A percentile compares a stretch with the other conserved stretches of the same genome.
These are phyloP conservation scores for Taphrina flavorubra DNA, from an alignment of 1,139 yeast genomes.

Conservation along the genomic window DNA sequence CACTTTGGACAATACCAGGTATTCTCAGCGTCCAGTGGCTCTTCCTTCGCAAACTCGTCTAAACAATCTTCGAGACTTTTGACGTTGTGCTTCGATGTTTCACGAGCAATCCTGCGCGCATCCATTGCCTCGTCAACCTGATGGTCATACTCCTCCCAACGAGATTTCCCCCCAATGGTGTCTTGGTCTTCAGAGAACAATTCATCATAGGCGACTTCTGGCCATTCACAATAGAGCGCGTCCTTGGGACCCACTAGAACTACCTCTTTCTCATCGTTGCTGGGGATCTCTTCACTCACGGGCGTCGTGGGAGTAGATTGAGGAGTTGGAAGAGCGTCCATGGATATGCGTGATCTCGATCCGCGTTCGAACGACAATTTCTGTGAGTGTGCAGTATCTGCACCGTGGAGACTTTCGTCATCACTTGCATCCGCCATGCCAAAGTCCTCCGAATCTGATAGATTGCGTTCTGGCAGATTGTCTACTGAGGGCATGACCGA, in stretches of 20 bases:
- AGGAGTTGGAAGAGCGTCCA: slow-evolving; percentile 12
- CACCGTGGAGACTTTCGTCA: slow-evolving; percentile 7
- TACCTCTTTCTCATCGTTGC: not conserved
- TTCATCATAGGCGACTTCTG: slow-evolving; percentile 56
- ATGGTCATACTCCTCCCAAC: slow-evolving; percentile 44
- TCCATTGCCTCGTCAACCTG: slow-evolving; percentile 54
- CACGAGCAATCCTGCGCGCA: slow-evolving; percentile 20
- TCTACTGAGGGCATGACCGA: not conserved
- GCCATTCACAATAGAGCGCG: slow-evolving; percentile 78
- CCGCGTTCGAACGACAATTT: not conserved
- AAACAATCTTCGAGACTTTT: slow-evolving; percentile 77
- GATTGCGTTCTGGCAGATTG: not conserved
- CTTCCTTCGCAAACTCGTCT: slow-evolving; percentile 76
- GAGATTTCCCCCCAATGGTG: slow-evolving; percentile 35
- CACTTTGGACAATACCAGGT: slow-evolving; percentile 94
- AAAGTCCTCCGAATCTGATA: not conserved
- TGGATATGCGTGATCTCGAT: not conserved
- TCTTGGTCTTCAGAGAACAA: slow-evolving; percentile 56
- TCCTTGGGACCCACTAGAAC: slow-evolving; percentile 51
- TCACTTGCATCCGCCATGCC: slow-evolving; percentile 26
- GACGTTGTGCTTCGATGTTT: slow-evolving; percentile 56
- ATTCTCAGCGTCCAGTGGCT: slow-evolving; percentile 85
- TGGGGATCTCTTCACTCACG: not conserved
- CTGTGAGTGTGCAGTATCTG: not conserved
- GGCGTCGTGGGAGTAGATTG: slow-evolving; percentile 27